phyloP scores from a whole-genome alignment of 2,329 filamentous ascomycete species.

The Colletotrichum brevisporum region DNA sequence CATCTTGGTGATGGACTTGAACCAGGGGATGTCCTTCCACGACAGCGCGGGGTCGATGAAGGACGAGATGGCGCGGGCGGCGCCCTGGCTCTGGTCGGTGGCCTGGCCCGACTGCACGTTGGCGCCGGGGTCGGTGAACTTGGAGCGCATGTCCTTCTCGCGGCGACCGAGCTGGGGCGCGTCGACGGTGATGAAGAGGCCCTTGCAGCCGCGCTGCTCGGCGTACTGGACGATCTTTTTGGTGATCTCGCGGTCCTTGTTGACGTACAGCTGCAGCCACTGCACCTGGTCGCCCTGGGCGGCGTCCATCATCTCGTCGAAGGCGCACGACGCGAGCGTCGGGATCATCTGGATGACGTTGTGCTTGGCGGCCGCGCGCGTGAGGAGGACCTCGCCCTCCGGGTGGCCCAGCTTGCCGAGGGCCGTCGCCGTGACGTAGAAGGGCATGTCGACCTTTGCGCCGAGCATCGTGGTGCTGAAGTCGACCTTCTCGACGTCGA shows the following conservation, averaged over 20 bases:
- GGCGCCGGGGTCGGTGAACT: constrained; percentile 87
- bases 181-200: constrained; percentile 98
- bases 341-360: constrained; percentile 98
- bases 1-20: constrained; percentile 90
- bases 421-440: constrained; percentile 97
- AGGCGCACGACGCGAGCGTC: constrained; percentile 94
- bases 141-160: constrained; percentile 98
- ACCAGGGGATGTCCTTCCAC: constrained; percentile 97
- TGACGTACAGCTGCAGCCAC: constrained; percentile 98
- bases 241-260: constrained; percentile 94
- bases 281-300: constrained; percentile 84
- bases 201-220: constrained; percentile 91
- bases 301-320: constrained; percentile 96
- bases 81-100: constrained; percentile 91
- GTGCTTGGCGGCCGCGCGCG: constrained; percentile 86
- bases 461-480: constrained; percentile 95
- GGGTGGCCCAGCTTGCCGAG: constrained; percentile 94
- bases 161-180: constrained; percentile 94
- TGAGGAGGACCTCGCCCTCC: constrained; percentile 94
- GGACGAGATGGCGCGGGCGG: constrained; percentile 92
- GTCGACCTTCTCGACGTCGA: constrained; percentile 91
- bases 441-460: constrained; percentile 85
- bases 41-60: constrained; percentile 96
- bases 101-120: constrained; percentile 83
- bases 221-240: constrained; percentile 92